Evolutionary conservation across 768 basidiomycete genomes (phyloP).

Genomic region (Trametes meyenii): DNA sequence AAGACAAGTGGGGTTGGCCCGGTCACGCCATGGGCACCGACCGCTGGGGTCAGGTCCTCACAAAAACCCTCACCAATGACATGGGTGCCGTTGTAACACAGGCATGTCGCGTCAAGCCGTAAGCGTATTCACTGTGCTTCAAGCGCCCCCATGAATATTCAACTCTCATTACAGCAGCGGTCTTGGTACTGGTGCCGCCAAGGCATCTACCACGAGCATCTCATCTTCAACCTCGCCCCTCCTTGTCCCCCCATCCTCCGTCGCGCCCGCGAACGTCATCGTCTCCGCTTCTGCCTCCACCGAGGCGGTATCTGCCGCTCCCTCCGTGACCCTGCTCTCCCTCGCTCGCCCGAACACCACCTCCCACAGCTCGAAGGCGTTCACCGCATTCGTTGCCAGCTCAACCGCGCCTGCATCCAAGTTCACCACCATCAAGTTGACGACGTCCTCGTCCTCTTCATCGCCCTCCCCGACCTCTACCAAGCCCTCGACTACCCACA

Average conservation of each 20-base stretch:
- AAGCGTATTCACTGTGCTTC: background rate
- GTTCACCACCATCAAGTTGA: conserved; percentile 11
- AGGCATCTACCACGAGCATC: conserved; percentile 18
- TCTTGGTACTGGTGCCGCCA: background rate
- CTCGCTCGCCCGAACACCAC: conserved; percentile 11
- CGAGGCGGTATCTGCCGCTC: conserved; percentile 8
- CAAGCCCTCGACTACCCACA: conserved; percentile 21
- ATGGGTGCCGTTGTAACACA: conserved; percentile 42
- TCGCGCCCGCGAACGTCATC: conserved; percentile 10
- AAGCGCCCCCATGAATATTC: background rate
- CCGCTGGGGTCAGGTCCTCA: conserved; percentile 49
- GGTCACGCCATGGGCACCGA: conserved; percentile 54
- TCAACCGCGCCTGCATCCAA: conserved; percentile 13
- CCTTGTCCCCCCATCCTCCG: conserved; percentile 24
- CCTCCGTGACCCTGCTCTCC: conserved; percentile 11
- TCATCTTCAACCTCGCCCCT: conserved; percentile 26
- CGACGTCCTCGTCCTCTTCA: conserved; percentile 14
- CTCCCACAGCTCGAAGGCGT: conserved; percentile 1
- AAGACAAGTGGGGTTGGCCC: conserved; percentile 39
- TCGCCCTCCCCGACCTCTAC: conserved; percentile 27
- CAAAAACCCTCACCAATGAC: conserved; percentile 47
- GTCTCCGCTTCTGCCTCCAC: conserved; percentile 7
- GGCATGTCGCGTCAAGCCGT: conserved; percentile 41
- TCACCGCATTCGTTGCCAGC: conserved; percentile 8
- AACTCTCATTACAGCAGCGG: background rate